Base-by-base conservation (phyloP, 2,329 filamentous ascomycete genomes). In the Cercospora brassicicola region DNA sequence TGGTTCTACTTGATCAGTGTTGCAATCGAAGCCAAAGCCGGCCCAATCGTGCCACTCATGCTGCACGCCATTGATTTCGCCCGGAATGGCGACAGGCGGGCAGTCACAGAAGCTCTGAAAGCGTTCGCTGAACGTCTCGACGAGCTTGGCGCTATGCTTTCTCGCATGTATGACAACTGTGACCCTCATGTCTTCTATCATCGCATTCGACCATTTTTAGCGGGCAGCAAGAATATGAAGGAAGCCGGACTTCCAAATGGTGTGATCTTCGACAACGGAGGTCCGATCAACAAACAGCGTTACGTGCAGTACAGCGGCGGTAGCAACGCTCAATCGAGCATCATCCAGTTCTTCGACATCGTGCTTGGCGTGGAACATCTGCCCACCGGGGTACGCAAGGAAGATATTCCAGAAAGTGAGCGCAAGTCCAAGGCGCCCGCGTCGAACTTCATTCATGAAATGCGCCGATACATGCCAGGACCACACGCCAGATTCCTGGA, bases 1-100 rank as follows among this genome's bases (percentile, higher is more conserved):
- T 99, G 95, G 95, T 99, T 99, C 78, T 99, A 98, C 78, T 85
- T 99, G 11, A 89, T 98, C 62, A 97, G 93, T 0, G 92, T 97
- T 2, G 95, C 94, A 70, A 97, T 99, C 71, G 95, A 99, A 81
- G 93, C 94, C 64, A 90, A 93, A 65, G 94, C 93, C 28, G 95
- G 90, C 0, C 91, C 93, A 3, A 91, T 94, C 67, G 89, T 99
- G 63, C 89, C 93, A 0, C 82, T 97, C 67, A 97, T 97, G 92
- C 84, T 99, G 51, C 86, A 89, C 48, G 95, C 95, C 57, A 94
- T 99, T 66, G 84, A 87, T 62, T 94, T 94, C 39, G 94, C 90
- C 23, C 88, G 93, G 60, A 82, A 85, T 20, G 86, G 87, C 67
- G 90, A 98, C 75, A 86, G 84, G 42, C 80, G 81, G n/a, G 87